These are phyloP conservation scores for Pyricularia pennisetigena DNA, from an alignment of 2,329 filamentous ascomycete genomes.

Conservation along the genomic window DNA sequence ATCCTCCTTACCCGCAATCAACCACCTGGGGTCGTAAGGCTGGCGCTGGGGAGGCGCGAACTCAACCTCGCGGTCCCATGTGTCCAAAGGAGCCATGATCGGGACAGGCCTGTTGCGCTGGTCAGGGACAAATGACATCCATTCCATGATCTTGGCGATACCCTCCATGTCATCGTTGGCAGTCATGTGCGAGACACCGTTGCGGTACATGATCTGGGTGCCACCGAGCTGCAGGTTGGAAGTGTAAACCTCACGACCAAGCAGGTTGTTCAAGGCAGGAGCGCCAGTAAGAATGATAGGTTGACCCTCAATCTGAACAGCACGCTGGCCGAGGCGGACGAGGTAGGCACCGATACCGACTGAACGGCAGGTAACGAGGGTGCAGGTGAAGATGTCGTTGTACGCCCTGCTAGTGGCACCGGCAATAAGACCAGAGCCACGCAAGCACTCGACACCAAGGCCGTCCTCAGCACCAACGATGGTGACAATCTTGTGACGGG, in stretches of 20 bases:
- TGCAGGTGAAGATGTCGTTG: constrained; percentile 98
- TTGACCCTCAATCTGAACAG: constrained; percentile 97
- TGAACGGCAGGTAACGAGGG: constrained; percentile 92
- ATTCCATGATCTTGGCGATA: constrained; percentile 95
- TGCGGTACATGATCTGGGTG: constrained; percentile 99
- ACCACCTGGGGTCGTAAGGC: constrained; percentile 84
- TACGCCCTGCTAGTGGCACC: constrained; percentile 95
- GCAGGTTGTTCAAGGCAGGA: constrained; percentile 92
- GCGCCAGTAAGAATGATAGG: constrained; percentile 98
- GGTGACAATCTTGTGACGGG: constrained; percentile 86
- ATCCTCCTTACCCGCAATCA: constrained; percentile 81
- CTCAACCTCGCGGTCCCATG: constrained; percentile 85
- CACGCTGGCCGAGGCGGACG: constrained; percentile 94
- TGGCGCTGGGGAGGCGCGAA: constrained; percentile 78
- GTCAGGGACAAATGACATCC: constrained; percentile 95
- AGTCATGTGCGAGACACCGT: constrained; percentile 98
- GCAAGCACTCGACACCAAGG: constrained; percentile 93
- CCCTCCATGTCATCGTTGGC: constrained; percentile 96
- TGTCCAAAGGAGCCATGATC: constrained; percentile 76
- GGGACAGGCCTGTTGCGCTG: constrained; percentile 88
- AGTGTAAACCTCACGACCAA: constrained; percentile 96
- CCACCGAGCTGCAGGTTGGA: constrained; percentile 98
- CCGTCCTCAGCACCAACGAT: constrained; percentile 91
- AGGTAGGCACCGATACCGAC: constrained; percentile 99
- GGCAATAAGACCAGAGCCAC: constrained; percentile 94